phyloP scores from a whole-genome alignment of 164 flowering plant species.

The Pachysandra terminalis region DNA sequence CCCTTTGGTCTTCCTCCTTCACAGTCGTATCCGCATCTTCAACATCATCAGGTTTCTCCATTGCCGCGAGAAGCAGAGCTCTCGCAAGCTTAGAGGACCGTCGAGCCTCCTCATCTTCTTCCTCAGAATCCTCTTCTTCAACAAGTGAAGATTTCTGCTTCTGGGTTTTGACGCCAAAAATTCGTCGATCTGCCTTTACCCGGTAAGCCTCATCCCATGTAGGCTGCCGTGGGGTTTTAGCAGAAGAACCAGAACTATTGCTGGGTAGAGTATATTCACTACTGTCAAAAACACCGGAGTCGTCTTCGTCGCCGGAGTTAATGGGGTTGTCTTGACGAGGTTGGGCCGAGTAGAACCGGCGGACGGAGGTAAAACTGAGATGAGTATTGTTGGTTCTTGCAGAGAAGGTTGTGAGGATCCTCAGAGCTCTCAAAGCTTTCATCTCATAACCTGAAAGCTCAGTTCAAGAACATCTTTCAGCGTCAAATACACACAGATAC shows the following conservation, averaged over 20 bases:
- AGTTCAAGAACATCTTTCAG: background rate
- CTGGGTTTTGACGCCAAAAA: slow-evolving; percentile 42
- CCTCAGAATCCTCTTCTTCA: slow-evolving; percentile 19
- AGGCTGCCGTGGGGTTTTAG: slow-evolving; percentile 13
- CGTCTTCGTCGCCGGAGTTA: slow-evolving; percentile 20
- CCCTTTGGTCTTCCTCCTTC: slow-evolving; percentile 85
- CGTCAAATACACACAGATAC: background rate
- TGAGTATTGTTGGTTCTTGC: slow-evolving; percentile 15
- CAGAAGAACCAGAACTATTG: background rate
- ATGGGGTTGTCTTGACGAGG: slow-evolving; percentile 28
- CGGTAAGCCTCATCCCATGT: slow-evolving; percentile 69
- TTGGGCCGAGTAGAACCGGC: slow-evolving; percentile 49
- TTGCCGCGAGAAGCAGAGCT: slow-evolving; percentile 58
- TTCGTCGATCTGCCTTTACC: slow-evolving; percentile 36
- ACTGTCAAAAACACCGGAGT: slow-evolving; percentile 58
- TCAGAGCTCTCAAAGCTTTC: slow-evolving; percentile 32
- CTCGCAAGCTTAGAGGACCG: slow-evolving; percentile 45
- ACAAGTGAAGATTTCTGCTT: slow-evolving; percentile 6
- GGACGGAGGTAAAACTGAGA: slow-evolving; percentile 16
- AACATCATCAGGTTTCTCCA: slow-evolving; percentile 48
- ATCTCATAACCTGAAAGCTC: slow-evolving; percentile 3
- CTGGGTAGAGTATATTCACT: slow-evolving; percentile 38
- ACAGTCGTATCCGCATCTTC: slow-evolving; percentile 48
- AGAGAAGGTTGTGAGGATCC: slow-evolving; percentile 23
- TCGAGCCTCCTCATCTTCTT: slow-evolving; percentile 38